Conservation (phyloP, 331 rosid genomes). For the Cucumis variabilis region DNA sequence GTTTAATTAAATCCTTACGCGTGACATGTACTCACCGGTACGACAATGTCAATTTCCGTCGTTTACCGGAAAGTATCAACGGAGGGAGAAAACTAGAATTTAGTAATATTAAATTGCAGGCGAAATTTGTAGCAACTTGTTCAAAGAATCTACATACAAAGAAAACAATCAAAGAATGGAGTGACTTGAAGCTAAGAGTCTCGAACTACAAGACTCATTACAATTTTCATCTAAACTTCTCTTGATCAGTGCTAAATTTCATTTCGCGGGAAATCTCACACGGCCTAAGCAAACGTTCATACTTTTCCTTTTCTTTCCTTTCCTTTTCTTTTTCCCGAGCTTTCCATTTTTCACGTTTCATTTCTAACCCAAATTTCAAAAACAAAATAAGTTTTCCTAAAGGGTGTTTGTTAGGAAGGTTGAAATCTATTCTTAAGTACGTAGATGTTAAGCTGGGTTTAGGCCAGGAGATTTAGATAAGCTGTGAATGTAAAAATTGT, state of each 20-base stretch:
- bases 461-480: too few species aligned
- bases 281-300: neutral
- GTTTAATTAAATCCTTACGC: slow-evolving; percentile 19
- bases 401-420: too few species aligned
- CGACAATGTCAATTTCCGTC: slow-evolving; percentile 28
- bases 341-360: too few species aligned
- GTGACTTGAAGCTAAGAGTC: neutral
- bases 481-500: too few species aligned
- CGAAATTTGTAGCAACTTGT: slow-evolving; percentile 15
- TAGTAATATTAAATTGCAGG: neutral
- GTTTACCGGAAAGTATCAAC: slow-evolving; percentile 11
- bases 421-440: too few species aligned
- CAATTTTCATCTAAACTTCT: neutral
- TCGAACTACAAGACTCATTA: neutral
- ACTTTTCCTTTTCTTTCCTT: neutral
- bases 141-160: neutral
- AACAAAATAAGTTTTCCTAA: too few species aligned
- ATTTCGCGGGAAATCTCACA: neutral
- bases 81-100: neutral
- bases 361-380: too few species aligned
- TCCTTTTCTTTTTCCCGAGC: too few species aligned
- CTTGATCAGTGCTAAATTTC: neutral
- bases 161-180: neutral
- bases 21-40: neutral
- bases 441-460: too few species aligned